phyloP scores from a whole-genome alignment of 2,329 filamentous ascomycete species.

The Hypoxylon sp. region DNA sequence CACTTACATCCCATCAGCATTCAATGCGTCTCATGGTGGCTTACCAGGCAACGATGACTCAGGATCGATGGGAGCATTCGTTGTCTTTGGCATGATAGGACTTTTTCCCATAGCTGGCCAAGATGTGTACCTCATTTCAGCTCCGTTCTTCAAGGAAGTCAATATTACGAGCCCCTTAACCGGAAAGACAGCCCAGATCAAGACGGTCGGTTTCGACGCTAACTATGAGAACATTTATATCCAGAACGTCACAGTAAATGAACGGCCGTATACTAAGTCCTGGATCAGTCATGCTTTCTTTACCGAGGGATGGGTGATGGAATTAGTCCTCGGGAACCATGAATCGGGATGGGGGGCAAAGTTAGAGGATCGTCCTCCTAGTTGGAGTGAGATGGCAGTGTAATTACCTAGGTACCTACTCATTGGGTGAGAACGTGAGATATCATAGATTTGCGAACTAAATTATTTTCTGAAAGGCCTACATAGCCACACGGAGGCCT shows the following conservation, averaged over 20 bases:
- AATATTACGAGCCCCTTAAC: constrained; percentile 66
- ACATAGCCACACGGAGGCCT: too few species aligned
- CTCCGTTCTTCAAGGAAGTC: constrained; percentile 72
- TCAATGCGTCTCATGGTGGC: constrained; percentile 69
- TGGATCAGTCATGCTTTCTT: constrained; percentile 76
- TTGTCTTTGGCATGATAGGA: constrained; percentile 71
- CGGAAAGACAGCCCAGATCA: constrained; percentile 69
- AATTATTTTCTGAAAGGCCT: background rate
- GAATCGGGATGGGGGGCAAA: constrained; percentile 78
- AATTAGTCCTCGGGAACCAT: constrained; percentile 72
- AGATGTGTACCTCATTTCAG: constrained; percentile 73
- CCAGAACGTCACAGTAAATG: constrained; percentile 70
- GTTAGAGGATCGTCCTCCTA: constrained; percentile 56
- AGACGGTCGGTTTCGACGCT: constrained; percentile 70
- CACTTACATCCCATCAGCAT: constrained; percentile 72
- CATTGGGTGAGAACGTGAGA: background rate
- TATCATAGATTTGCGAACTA: background rate
- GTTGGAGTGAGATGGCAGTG: constrained; percentile 42
- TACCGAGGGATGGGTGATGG: constrained; percentile 68
- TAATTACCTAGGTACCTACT: constrained; percentile 7
- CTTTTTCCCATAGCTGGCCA: constrained; percentile 74
- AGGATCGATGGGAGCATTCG: constrained; percentile 74
- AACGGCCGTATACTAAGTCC: constrained; percentile 67
- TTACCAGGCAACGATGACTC: constrained; percentile 76
- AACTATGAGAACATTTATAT: constrained; percentile 70